Percentiles rank a stretch among this genome's conserved stretches.
Conservation (phyloP, 1,284 basidiomycete genomes). For the Cutaneotrichosporon curvatum region DNA sequence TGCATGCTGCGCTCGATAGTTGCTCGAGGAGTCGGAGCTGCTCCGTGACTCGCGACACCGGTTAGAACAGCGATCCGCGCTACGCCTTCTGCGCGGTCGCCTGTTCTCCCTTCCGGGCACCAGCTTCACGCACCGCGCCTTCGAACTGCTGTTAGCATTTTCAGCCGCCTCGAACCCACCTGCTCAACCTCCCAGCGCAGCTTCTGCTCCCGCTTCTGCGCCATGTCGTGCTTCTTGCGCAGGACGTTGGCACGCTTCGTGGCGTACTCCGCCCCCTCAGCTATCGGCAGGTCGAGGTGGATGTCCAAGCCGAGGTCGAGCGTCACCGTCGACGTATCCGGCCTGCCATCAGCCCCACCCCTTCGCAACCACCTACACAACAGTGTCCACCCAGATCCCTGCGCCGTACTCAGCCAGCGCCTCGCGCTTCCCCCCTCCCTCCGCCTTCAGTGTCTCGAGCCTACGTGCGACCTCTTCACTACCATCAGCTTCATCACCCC, state of each 20-base stretch:
- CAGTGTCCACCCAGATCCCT: slow-evolving; percentile 30
- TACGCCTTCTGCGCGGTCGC: too few species aligned
- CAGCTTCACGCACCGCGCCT: not conserved
- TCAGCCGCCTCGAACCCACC: not conserved
- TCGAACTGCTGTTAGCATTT: slow-evolving; percentile 3
- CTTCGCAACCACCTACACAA: slow-evolving; percentile 19
- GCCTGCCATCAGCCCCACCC: slow-evolving; percentile 11
- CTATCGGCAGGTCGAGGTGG: slow-evolving; percentile 24
- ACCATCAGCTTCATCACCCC: slow-evolving; percentile 1
- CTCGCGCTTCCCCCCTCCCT: slow-evolving; percentile 5
- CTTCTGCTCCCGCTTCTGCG: slow-evolving; percentile 20
- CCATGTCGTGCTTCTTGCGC: slow-evolving; percentile 15
- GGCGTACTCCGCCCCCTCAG: slow-evolving; percentile 20
- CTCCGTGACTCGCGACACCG: too few species aligned
- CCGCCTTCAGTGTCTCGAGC: slow-evolving; percentile 6
- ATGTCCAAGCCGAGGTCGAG: slow-evolving; percentile 34
- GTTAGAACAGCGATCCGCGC: too few species aligned
- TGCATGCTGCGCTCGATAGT: too few species aligned
- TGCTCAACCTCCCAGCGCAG: slow-evolving; percentile 34
- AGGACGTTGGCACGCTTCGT: slow-evolving; percentile 21
- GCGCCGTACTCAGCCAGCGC: slow-evolving; percentile 30
- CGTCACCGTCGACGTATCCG: slow-evolving; percentile 19
- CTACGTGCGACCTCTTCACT: slow-evolving; percentile 19
- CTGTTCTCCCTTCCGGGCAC: too few species aligned
- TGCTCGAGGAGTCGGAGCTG: too few species aligned